Percentiles rank a stretch among this genome's conserved stretches.
Evolutionary conservation across 495 filamentous ascomycete genomes (phyloP).

Genomic region (Lepidopterella palustris): DNA sequence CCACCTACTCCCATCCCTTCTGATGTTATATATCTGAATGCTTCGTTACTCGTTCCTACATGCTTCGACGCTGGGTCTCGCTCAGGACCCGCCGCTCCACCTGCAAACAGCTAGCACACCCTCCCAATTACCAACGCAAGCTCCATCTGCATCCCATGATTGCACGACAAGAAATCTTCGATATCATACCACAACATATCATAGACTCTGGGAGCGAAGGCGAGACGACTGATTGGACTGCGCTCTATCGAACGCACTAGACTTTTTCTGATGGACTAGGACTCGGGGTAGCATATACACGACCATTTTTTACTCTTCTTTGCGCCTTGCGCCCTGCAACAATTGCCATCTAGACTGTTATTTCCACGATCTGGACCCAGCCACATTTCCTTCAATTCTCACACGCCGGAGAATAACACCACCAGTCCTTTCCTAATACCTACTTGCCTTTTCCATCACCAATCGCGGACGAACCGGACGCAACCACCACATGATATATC

Average conservation of each 20-base stretch:
- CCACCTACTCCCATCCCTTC: background rate
- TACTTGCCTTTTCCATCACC: background rate
- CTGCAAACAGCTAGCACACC: background rate
- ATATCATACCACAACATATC: background rate
- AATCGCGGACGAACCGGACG: background rate
- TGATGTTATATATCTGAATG: background rate
- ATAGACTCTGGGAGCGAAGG: background rate
- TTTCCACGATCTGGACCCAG: constrained; percentile 12
- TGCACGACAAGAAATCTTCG: background rate
- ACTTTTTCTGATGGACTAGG: constrained; percentile 10
- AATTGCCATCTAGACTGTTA: constrained; percentile 19
- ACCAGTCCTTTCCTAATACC: background rate
- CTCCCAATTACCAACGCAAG: background rate
- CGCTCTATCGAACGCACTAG: too few relatives aligned
- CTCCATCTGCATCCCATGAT: background rate
- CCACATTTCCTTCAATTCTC: background rate
- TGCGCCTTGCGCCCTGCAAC: constrained; percentile 30
- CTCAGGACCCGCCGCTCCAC: background rate
- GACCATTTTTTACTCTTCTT: constrained; percentile 22
- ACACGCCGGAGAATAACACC: background rate
- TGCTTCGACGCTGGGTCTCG: background rate
- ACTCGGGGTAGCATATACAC: background rate
- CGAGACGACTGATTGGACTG: too few relatives aligned
- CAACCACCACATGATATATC: too few relatives aligned
- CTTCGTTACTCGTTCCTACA: background rate